phyloP scores from a whole-genome alignment of 78 protist genomes.

The Dictyostelium brefeldianum region DNA sequence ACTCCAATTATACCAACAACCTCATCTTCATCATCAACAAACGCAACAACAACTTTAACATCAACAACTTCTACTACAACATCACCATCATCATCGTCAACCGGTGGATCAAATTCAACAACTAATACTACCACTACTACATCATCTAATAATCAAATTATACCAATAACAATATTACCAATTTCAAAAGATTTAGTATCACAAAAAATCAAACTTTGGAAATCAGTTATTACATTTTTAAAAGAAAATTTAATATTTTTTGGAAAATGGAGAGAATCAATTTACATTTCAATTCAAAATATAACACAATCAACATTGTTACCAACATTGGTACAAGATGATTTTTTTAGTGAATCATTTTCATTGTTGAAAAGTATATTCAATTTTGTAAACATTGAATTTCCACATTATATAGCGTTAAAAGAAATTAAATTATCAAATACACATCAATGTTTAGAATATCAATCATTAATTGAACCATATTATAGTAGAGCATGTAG shows the following conservation, averaged over 20 bases:
- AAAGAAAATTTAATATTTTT: not conserved
- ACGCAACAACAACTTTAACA: not conserved
- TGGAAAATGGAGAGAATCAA: conserved; percentile 13
- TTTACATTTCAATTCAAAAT: not conserved
- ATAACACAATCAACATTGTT: not conserved
- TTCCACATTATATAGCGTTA: not conserved
- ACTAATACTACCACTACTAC: not conserved
- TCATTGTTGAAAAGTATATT: not conserved
- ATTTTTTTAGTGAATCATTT: not conserved
- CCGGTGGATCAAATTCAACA: not conserved
- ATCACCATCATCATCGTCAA: not conserved
- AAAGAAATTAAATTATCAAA: conserved; percentile 7
- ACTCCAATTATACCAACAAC: not conserved
- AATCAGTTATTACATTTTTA: not conserved
- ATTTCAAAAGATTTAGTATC: not conserved
- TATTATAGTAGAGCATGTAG: not conserved
- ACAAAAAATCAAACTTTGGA: conserved; percentile 10
- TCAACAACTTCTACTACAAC: not conserved
- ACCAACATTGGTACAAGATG: not conserved
- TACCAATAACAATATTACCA: not conserved
- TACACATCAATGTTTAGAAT: conserved; percentile 4
- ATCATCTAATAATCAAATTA: not conserved
- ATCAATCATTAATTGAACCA: conserved; percentile 10
- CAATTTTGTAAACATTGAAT: not conserved
- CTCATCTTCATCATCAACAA: not conserved